Evolutionary conservation across 495 filamentous ascomycete genomes (phyloP).

Genomic region (Aspergillus kassunensis): DNA sequence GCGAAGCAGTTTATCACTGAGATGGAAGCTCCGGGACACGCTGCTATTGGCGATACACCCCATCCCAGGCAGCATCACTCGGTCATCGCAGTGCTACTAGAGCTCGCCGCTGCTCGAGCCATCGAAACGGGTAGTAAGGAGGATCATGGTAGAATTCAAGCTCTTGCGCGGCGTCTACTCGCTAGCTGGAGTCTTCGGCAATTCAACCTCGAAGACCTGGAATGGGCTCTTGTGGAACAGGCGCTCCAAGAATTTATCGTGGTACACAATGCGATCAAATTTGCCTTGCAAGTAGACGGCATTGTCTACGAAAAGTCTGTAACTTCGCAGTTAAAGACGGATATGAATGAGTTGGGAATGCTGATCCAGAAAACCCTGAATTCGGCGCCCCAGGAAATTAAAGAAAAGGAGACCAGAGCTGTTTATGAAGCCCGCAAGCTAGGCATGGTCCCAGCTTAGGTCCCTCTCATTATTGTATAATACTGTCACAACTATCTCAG

Average conservation of each 20-base stretch:
- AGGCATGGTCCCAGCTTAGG: slow-evolving; percentile 1
- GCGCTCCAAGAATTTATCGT: slow-evolving; percentile 29
- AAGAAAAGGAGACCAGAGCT: slow-evolving; percentile 16
- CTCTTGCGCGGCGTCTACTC: slow-evolving; percentile 37
- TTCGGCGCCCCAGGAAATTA: slow-evolving; percentile 16
- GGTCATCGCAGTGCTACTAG: slow-evolving; percentile 41
- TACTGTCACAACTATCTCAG: slow-evolving; percentile 17
- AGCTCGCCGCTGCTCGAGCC: slow-evolving; percentile 41
- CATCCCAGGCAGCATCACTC: slow-evolving; percentile 38
- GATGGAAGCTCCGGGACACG: slow-evolving; percentile 47
- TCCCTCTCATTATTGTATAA: slow-evolving; percentile 19
- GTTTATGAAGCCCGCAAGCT: slow-evolving; percentile 16
- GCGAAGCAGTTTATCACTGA: slow-evolving; percentile 47
- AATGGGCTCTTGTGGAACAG: slow-evolving; percentile 14
- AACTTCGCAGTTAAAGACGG: slow-evolving; percentile 16
- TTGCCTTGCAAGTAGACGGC: slow-evolving; percentile 20
- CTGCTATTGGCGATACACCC: slow-evolving; percentile 7
- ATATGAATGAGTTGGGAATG: slow-evolving; percentile 16
- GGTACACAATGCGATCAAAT: slow-evolving; percentile 30
- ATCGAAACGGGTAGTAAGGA: slow-evolving; percentile 29
- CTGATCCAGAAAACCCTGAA: slow-evolving; percentile 21
- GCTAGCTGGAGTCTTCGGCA: slow-evolving; percentile 23
- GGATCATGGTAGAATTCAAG: slow-evolving; percentile 25
- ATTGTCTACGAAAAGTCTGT: slow-evolving; percentile 15
- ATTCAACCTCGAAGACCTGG: slow-evolving; percentile 13